phyloP scores from a whole-genome alignment of 2,329 filamentous ascomycete species.

The Hymenoscyphus fraxineus region DNA sequence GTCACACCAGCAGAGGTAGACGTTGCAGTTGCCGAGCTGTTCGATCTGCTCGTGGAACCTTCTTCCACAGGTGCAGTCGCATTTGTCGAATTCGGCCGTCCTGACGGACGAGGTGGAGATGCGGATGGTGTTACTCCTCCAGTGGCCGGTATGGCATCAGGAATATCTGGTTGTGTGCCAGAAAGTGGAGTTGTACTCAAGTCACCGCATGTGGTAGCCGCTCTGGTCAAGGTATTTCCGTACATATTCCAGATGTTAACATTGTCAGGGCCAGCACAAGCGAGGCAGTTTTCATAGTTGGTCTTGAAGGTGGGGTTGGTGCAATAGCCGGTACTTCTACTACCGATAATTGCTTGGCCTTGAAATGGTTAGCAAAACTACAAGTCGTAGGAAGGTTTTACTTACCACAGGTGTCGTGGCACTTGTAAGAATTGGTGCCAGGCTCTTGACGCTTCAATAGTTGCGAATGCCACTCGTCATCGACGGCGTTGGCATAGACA shows the following conservation, averaged over 20 bases:
- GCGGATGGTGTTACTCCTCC: slow-evolving; percentile 9
- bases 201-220: slow-evolving; percentile 16
- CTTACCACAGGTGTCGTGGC: slow-evolving; percentile 22
- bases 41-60: background rate
- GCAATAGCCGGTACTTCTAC: slow-evolving; percentile 13
- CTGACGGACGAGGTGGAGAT: background rate
- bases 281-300: slow-evolving; percentile 22
- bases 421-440: slow-evolving; percentile 19
- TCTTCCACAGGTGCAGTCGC: background rate
- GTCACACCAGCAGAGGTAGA: background rate
- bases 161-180: slow-evolving; percentile 4
- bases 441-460: slow-evolving; percentile 21
- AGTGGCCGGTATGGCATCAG: slow-evolving; percentile 5
- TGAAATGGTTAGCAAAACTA: background rate
- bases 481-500: slow-evolving; percentile 10
- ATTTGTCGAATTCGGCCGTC: background rate
- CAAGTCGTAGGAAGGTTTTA: background rate
- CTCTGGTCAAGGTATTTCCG: slow-evolving; percentile 16
- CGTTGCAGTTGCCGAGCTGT: background rate
- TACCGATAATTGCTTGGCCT: slow-evolving; percentile 12
- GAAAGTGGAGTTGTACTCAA: slow-evolving; percentile 7
- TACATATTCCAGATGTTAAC: slow-evolving; percentile 25
- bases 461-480: slow-evolving; percentile 14
- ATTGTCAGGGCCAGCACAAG: slow-evolving; percentile 23
- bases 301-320: slow-evolving; percentile 18